phyloP scores from a whole-genome alignment of 176 grass and related monocot species.

The Aegilops longissima region DNA sequence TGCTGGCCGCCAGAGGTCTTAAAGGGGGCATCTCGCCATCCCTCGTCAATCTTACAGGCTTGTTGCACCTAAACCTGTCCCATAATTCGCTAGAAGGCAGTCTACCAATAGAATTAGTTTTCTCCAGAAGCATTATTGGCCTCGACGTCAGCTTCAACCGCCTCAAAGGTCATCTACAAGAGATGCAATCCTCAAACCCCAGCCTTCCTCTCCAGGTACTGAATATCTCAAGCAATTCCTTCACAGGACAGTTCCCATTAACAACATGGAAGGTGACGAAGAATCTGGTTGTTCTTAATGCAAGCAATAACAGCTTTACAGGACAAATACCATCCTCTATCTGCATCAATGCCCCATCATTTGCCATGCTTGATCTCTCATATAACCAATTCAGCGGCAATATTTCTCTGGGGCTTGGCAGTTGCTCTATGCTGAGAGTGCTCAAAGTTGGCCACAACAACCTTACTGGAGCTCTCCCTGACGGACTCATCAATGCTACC shows the following conservation, averaged over 20 bases:
- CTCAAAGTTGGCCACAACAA: slow-evolving; percentile 52
- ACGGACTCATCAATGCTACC: slow-evolving; percentile 4
- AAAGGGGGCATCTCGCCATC: too few relatives aligned
- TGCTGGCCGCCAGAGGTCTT: too few relatives aligned
- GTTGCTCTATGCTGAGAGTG: slow-evolving; percentile 52
- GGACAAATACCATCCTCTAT: slow-evolving; percentile 55
- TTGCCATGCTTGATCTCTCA: slow-evolving; percentile 49
- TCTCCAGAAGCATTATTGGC: slow-evolving; percentile 36
- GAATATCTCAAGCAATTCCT: too few relatives aligned
- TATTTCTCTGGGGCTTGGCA: background rate
- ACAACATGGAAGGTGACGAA: too few relatives aligned
- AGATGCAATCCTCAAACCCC: too few relatives aligned
- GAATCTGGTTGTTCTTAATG: slow-evolving; percentile 15
- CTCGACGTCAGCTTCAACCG: slow-evolving; percentile 78
- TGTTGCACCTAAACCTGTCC: slow-evolving; percentile 48
- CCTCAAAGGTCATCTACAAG: slow-evolving; percentile 11
- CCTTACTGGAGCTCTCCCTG: too few relatives aligned
- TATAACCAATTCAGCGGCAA: too few relatives aligned
- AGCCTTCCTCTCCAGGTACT: too few relatives aligned
- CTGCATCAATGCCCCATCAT: slow-evolving; percentile 39
- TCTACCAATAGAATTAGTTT: slow-evolving; percentile 44
- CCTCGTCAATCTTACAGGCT: too few relatives aligned
- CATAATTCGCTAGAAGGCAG: slow-evolving; percentile 37
- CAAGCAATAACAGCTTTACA: slow-evolving; percentile 72
- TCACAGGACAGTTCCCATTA: too few relatives aligned